Base-by-base conservation (phyloP, 106 monocot genomes). In the Dendrobium huoshanense region DNA sequence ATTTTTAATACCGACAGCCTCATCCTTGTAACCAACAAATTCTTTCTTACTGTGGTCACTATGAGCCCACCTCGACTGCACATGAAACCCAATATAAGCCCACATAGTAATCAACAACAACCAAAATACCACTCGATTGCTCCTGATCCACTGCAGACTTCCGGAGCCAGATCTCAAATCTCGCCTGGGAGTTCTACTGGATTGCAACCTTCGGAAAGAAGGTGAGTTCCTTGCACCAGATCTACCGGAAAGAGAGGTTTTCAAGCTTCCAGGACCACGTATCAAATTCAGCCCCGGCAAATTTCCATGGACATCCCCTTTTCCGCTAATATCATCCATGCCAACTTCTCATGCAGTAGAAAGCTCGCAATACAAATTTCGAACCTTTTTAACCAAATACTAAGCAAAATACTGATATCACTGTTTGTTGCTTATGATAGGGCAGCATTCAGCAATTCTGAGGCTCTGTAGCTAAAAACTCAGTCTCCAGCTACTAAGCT, bases 41-140 rank as follows among this genome's bases (percentile, higher is more conserved):
- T 85, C 91, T 7, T 77, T 73, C 79, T 89, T 89, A 27, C 41
- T 79, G 41, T 90, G 81, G 41, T 89, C 89, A 61, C 82, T 81
- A 41, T 92, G 94, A 87, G 92, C 94, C 96, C 90, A 97, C 29
- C 86, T 86, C 3, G 92, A 97, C 79, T 94, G 96, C 67, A 97
- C 78, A 64, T 85, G 83, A 76, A 97, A 97, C 1, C 90, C 92
- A 37, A 94, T 82, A 67, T 94, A 97, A 2, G 89, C 86, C 96
- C 96, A 97, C 8, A 92, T 5, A 4, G 81, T 87, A 42, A 94
- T 94, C 7, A 97, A 67, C 8, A 89, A 77, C 84, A 97, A 65
- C 86, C 90, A 89, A 67, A 94, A 82, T 44, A 94, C 74, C 7
- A 94, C 79, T 13, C 87, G 82, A 51, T 97, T 94, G 75, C 86